Base-by-base conservation (phyloP, 768 basidiomycete species). In the Pholiota conissans region DNA sequence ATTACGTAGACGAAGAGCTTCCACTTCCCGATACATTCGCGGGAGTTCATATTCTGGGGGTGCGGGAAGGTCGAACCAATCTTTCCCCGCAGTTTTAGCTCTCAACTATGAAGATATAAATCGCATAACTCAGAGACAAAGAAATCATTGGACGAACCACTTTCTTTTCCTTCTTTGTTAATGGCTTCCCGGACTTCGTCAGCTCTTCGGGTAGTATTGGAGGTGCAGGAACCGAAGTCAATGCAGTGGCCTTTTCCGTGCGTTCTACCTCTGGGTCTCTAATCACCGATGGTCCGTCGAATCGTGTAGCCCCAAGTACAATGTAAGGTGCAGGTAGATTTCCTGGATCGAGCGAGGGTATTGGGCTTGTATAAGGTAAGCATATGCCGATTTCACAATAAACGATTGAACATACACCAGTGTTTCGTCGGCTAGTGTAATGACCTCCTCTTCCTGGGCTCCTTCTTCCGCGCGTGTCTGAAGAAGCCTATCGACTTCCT, bases 11-110 rank as follows among this genome's bases (percentile, higher is more conserved):
- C 93, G 87, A 55, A 95, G 76, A 0, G 95, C 89, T 68, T 95
- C 91, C 10, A 93, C 88, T 74, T 97, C 93, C 51, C 90, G 88
- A 65, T 93, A 74, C 37, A 95, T 72, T 34, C 85, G 81, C 32
- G 92, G 90, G 14, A 92, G 76, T 59, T 94, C 91, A 11, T 89
- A 84, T 63, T 90, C 89, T 13, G 83, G 71, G 20, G 93, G 93
- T 16, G 90, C 87, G 18, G 93, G 91, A 54, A 95, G 79, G 70
- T 95, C 90, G 69, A 93, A 95, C 93, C 93, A 96, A 55, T 82
- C 81, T 45, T 85, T 80, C 0, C 93, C 93, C 4, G 92, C 83
- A 0, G 91, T 94, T 63, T 81, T 79, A 27, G 80, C 81, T 67
- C 82, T 86, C 45, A 87, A 67, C 93, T 95, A 49, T 29, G 11